Conservation (phyloP, 257 asterid genomes). For the Prunella vulgaris region DNA sequence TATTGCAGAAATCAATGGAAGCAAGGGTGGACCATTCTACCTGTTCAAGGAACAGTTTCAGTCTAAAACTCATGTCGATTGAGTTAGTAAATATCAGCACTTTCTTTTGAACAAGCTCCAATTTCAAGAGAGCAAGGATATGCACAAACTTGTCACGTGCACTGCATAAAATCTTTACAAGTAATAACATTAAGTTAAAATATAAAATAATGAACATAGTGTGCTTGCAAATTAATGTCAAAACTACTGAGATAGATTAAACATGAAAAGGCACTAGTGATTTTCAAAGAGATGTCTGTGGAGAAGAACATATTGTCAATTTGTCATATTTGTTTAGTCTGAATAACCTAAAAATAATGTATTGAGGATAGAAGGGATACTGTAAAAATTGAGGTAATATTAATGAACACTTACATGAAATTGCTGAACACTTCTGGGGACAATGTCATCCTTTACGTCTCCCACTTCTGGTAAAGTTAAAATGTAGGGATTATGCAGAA, state of each 20-base stretch:
- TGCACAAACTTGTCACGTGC: conserved; percentile 77
- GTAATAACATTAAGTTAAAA: conserved; percentile 22
- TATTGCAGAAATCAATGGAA: not conserved
- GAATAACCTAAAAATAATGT: not conserved
- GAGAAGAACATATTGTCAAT: not conserved
- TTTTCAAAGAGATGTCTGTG: not conserved
- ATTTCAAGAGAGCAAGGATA: conserved; percentile 78
- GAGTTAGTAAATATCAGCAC: conserved; percentile 85
- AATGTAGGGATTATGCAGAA: conserved; percentile 86
- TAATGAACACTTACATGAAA: conserved; percentile 56
- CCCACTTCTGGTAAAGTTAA: conserved; percentile 85
- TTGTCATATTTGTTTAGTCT: not conserved
- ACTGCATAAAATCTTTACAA: conserved; percentile 69
- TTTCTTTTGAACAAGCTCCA: conserved; percentile 81
- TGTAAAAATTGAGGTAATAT: not conserved
- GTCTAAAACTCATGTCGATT: conserved; percentile 80
- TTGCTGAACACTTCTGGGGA: conserved; percentile 90
- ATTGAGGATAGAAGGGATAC: not conserved
- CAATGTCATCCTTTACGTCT: conserved; percentile 70
- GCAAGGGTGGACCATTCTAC: conserved; percentile 31
- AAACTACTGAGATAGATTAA: not conserved
- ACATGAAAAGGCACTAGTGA: not conserved
- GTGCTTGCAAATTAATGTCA: conserved; percentile 1
- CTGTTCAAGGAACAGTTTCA: conserved; percentile 94
- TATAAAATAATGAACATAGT: not conserved